phyloP scores from a whole-genome alignment of 2,329 filamentous ascomycete species.

The Sphaerulina vaccinii region DNA sequence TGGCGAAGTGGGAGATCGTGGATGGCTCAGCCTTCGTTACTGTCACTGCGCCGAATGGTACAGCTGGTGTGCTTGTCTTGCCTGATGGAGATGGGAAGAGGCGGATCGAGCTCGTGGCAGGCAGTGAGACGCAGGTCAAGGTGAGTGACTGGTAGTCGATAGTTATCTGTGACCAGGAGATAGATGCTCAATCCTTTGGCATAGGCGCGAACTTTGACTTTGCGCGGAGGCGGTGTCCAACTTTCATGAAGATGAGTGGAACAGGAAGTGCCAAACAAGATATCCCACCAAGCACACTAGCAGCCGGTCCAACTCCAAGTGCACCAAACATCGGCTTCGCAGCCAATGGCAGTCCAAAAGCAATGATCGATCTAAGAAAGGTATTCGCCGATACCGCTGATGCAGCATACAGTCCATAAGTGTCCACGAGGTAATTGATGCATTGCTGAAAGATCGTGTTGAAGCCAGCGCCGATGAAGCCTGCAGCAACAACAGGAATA shows the following conservation, averaged over 20 bases:
- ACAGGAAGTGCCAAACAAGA: slow-evolving; percentile 43
- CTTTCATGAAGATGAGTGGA: slow-evolving; percentile 49
- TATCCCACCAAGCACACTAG: slow-evolving; percentile 44
- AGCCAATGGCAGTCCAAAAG: slow-evolving; percentile 39
- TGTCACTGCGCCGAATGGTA: slow-evolving; percentile 1
- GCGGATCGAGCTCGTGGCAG: not conserved
- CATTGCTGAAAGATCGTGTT: slow-evolving; percentile 51
- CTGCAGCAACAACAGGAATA: slow-evolving; percentile 35
- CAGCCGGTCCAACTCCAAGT: slow-evolving; percentile 45
- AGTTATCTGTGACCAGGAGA: not conserved
- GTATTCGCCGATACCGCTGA: slow-evolving; percentile 53
- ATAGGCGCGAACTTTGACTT: slow-evolving; percentile 39
- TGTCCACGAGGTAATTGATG: slow-evolving; percentile 48
- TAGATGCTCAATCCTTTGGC: slow-evolving; percentile 5
- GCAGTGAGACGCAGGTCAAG: not conserved
- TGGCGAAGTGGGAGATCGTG: slow-evolving; percentile 28
- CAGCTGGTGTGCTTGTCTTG: not conserved
- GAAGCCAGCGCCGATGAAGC: slow-evolving; percentile 49
- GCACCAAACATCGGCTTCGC: slow-evolving; percentile 43
- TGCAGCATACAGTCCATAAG: slow-evolving; percentile 43
- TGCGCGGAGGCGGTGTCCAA: slow-evolving; percentile 42
- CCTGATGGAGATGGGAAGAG: not conserved
- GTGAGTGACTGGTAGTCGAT: not conserved
- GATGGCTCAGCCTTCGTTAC: not conserved
- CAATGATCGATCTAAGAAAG: slow-evolving; percentile 47